Evolutionary conservation across 2,329 filamentous ascomycete genomes (phyloP).

Genomic region (Penicillium sp.): DNA sequence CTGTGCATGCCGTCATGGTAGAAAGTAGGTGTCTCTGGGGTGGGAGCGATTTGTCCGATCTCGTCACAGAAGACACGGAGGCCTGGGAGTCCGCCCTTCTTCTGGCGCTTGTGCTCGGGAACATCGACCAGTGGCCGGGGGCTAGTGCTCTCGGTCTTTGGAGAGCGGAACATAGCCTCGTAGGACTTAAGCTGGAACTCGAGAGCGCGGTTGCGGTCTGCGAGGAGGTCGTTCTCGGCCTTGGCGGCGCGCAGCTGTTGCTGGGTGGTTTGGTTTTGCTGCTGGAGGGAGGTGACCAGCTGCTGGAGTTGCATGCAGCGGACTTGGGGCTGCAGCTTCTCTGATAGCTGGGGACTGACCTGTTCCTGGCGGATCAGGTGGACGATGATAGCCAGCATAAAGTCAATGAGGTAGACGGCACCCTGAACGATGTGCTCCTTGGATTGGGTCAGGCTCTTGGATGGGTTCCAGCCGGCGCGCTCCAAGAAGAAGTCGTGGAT

Average conservation of each 20-base stretch:
- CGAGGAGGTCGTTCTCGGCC: conserved; percentile 36
- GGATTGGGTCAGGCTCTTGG: conserved; percentile 41
- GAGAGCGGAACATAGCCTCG: conserved; percentile 40
- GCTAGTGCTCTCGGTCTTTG: conserved; percentile 33
- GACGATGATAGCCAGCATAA: conserved; percentile 39
- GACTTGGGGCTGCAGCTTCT: conserved; percentile 40
- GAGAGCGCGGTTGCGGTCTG: conserved; percentile 37
- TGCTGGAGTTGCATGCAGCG: conserved; percentile 43
- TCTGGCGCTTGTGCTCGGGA: conserved; percentile 32
- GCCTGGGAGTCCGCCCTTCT: conserved; percentile 33
- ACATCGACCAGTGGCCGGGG: conserved; percentile 27
- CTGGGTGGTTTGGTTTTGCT: conserved; percentile 37
- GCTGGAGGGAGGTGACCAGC: conserved; percentile 34
- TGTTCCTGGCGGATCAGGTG: conserved; percentile 38
- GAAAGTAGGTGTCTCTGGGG: conserved; percentile 23
- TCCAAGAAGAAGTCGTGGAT: conserved; percentile 42
- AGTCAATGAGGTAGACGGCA: conserved; percentile 40
- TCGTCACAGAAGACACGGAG: conserved; percentile 38
- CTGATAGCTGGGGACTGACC: conserved; percentile 36
- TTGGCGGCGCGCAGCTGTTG: conserved; percentile 36
- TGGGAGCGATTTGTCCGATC: conserved; percentile 22
- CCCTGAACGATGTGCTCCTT: conserved; percentile 44
- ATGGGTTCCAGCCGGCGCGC: conserved; percentile 41
- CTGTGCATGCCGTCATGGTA: conserved; percentile 25
- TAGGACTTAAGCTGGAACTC: conserved; percentile 41